Evolutionary conservation across 148 eudicot species (phyloP), one percentile per base, ranked within the genome.

Genomic region (Chenopodium quinoa): DNA sequence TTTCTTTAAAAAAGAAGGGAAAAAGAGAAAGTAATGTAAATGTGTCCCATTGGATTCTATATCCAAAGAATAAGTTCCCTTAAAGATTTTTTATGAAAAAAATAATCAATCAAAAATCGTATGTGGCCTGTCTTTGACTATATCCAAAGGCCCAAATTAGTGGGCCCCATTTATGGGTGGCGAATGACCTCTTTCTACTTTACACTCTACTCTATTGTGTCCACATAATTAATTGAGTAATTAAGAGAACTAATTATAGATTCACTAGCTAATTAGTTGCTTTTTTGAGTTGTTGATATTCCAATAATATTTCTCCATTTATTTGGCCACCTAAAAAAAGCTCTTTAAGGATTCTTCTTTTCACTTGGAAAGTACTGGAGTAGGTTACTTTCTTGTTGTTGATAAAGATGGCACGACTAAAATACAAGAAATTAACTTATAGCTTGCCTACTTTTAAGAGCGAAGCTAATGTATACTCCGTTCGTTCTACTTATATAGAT

Each of bases 111-210:
- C 52, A 64, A 31, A 32, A 2, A 62, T 64, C 69, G 40, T 31
- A 52, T 64, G 65, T 74, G 82, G 79, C 69, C 47, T 73, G 73
- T n/a, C 37, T 78, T 82, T 71, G 70, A 29, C 81, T 50, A 72
- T 76, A 54, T 76, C 80, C 40, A 71, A 48, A 58, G 13, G 16
- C 52, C n/a, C 48, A 77, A 23, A 44, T 9, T 12, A 6, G 70
- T 62, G 14, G 75, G 81, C 1, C 44, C 76, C 77, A 77, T 27
- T 29, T 20, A 37, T 16, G 16, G 76, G 54, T 23, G 75, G 19
- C 40, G 11, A 52, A 54, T 81, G 48, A 34, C 68, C 25, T 72
- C 32, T 58, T 58, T 56, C 48, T 71, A 17, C 75, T 47, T 47
- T 76, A 56, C 67, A 73, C 58, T 73, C 19, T 23, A 73, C 60